phyloP scores from a whole-genome alignment of 2,329 filamentous ascomycete species.

The Akanthomyces lecanii region DNA sequence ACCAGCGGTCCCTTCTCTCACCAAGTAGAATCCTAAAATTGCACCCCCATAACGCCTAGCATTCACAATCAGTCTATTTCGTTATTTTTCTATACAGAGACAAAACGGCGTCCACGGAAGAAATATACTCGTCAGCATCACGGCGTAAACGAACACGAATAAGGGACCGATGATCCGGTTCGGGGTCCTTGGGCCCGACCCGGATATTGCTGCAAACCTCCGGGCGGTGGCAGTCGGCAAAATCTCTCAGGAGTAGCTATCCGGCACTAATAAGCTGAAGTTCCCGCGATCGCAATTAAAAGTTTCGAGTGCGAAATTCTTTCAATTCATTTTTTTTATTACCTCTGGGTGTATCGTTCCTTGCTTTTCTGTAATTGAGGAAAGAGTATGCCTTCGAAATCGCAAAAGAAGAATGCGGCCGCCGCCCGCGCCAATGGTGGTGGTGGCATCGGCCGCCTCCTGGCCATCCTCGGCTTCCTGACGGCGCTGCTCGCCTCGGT shows the following conservation, averaged over 20 bases:
- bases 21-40: not conserved
- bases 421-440: not conserved
- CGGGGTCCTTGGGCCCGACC: slow-evolving; percentile 18
- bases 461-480: slow-evolving; percentile 49
- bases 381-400: slow-evolving; percentile 13
- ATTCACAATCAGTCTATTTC: not conserved
- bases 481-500: slow-evolving; percentile 52
- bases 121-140: not conserved
- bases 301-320: not conserved
- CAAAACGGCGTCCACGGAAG: not conserved
- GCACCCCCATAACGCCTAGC: too few relatives aligned
- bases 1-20: not conserved
- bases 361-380: not conserved
- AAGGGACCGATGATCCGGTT: not conserved
- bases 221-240: slow-evolving; percentile 30
- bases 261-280: not conserved
- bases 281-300: not conserved
- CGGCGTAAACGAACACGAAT: slow-evolving; percentile 14
- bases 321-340: not conserved
- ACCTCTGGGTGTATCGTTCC: not conserved
- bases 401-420: slow-evolving; percentile 13
- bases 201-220: slow-evolving; percentile 22
- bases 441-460: slow-evolving; percentile 32
- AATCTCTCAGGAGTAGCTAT: slow-evolving; percentile 16
- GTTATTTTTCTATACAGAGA: not conserved